Evolutionary conservation across 164 flowering plant species (phyloP), one percentile per base, ranked within the genome.

Genomic region (Vitis rupestris): DNA sequence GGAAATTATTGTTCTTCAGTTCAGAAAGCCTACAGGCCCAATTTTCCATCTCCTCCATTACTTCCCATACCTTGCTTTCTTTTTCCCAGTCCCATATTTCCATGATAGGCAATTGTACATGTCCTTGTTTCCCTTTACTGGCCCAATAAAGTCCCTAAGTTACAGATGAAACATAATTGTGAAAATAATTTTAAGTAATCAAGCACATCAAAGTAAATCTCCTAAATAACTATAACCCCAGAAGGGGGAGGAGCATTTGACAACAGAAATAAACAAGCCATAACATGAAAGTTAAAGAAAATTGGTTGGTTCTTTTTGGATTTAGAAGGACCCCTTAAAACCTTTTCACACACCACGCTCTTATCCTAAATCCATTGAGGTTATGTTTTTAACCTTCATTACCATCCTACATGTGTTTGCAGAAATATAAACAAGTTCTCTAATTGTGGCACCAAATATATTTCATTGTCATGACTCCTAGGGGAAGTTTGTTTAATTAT

Each of bases 21-120:
- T 47, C 48, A 29, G 65, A 19, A 37, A 63, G 62, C 75, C 66
- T 70, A 11, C n/a, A 7, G 49, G 72, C 83, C 83, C 83, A 80
- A 71, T 48, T 66, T 76, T 74, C 83, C 76, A 80, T 75, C 29
- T 74, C 66, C 54, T 80, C 83, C 59, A 59, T 74, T 52, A 54
- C 65, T 77, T 80, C 76, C 76, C 83, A 71, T 53, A 71, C 55
- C 15, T 64, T 71, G 70, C 82, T 80, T 65, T 76, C 76, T 49
- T 54, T 69, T 77, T 80, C 73, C 80, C 83, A 76, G 59, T 80
- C 78, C 83, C 83, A 76, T 29, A 74, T 62, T 47, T 67, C 63
- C 55, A 56, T 66, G 15, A 23, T 15, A 12, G 31, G 16, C 12
- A 73, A 65, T 31, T 57, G 61, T 27, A 27, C 3, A 44, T 37